Evolutionary conservation across 106 monocot species (phyloP).

Genomic region (Xerophyta viscosa): DNA sequence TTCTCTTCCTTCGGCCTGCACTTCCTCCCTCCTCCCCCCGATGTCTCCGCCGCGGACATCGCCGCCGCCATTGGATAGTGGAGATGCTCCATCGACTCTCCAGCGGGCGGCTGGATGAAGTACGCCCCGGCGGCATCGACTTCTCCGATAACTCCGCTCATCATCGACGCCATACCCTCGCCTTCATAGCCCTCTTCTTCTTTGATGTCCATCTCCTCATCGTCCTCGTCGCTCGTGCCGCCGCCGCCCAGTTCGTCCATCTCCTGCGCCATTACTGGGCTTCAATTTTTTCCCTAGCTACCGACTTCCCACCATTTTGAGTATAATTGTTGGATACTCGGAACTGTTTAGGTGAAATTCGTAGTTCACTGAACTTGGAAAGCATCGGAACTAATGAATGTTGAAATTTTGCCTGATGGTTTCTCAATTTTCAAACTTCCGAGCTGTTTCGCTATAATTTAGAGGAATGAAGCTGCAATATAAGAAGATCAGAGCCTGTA

Average conservation of each 20-base stretch:
- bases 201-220: slow-evolving; percentile 18
- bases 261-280: slow-evolving; percentile 18
- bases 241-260: slow-evolving; percentile 37
- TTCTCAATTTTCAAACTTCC: too few relatives aligned
- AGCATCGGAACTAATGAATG: too few relatives aligned
- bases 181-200: slow-evolving; percentile 21
- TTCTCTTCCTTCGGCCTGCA: slow-evolving; percentile 86
- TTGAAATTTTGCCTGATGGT: too few relatives aligned
- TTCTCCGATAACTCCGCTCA: slow-evolving; percentile 15
- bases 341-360: too few relatives aligned
- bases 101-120: not conserved
- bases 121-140: not conserved
- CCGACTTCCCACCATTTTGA: too few relatives aligned
- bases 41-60: not conserved
- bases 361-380: too few relatives aligned
- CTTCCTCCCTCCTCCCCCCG: slow-evolving; percentile 13
- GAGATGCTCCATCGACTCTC: not conserved
- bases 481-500: too few relatives aligned
- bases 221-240: slow-evolving; percentile 40
- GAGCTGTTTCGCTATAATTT: too few relatives aligned
- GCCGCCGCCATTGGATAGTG: slow-evolving; percentile 8
- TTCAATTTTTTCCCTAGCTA: too few relatives aligned
- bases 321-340: too few relatives aligned
- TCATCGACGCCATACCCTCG: slow-evolving; percentile 12
- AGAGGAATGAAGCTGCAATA: too few relatives aligned